These are phyloP conservation scores for Strigomonas culicis DNA, from an alignment of 208 protist genomes.

Conservation along the genomic window DNA sequence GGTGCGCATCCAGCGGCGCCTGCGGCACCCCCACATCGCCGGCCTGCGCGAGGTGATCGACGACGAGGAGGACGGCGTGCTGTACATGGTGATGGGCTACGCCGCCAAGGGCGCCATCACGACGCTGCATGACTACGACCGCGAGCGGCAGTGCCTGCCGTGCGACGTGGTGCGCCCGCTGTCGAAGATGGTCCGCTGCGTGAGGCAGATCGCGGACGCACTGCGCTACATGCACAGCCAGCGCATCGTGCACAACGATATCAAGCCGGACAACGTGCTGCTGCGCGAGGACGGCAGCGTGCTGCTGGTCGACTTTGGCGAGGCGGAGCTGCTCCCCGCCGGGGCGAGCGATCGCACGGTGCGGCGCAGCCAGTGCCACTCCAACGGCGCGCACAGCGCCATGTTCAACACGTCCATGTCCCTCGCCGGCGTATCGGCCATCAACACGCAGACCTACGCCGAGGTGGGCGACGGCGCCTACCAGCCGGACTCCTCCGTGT, in stretches of 20 bases:
- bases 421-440: constrained; percentile 9
- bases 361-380: background rate
- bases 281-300: constrained; percentile 23
- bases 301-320: constrained; percentile 53
- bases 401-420: background rate
- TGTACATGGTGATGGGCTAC: constrained; percentile 73
- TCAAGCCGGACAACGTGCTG: constrained; percentile 69
- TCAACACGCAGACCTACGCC: constrained; percentile 13
- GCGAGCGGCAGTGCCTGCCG: constrained; percentile 2
- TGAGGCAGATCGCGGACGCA: constrained; percentile 38
- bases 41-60: constrained; percentile 93
- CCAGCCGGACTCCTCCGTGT: constrained; percentile 40
- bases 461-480: background rate
- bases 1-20: constrained; percentile 93
- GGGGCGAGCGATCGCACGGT: constrained; percentile 7
- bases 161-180: constrained; percentile 42
- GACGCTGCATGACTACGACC: constrained; percentile 28
- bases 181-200: constrained; percentile 21
- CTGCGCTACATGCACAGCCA: constrained; percentile 39
- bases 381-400: background rate
- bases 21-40: constrained; percentile 91
- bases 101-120: constrained; percentile 32
- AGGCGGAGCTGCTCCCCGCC: constrained; percentile 20
- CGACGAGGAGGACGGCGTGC: constrained; percentile 78
- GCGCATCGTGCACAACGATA: constrained; percentile 56